A percentile compares a stretch with the other conserved stretches of the same genome.
These are phyloP conservation scores for Spizellomyces sp. DNA, from an alignment of 192 early-diverging fungal genomes.

Conservation along the genomic window DNA sequence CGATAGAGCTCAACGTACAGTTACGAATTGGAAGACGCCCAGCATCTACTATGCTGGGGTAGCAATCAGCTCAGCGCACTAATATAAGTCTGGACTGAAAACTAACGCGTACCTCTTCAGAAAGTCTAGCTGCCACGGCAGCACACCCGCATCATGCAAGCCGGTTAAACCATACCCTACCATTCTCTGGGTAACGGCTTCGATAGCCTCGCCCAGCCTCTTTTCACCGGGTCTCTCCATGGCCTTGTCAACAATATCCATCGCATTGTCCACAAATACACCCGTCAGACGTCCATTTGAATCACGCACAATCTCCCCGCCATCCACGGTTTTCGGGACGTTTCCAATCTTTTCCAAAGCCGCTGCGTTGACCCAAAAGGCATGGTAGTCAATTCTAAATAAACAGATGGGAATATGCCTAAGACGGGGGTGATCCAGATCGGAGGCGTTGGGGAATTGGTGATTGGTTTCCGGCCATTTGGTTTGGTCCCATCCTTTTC, in stretches of 20 bases:
- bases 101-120: conserved; percentile 38
- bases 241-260: conserved; percentile 38
- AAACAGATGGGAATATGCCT: conserved; percentile 46
- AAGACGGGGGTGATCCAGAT: conserved; percentile 48
- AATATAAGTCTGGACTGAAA: not conserved
- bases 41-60: conserved; percentile 27
- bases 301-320: conserved; percentile 39
- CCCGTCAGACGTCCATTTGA: conserved; percentile 41
- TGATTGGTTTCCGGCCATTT: conserved; percentile 33
- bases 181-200: conserved; percentile 35
- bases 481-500: conserved; percentile 61
- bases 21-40: conserved; percentile 34
- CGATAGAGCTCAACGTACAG: conserved; percentile 15
- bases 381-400: conserved; percentile 51
- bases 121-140: conserved; percentile 30
- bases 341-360: conserved; percentile 21
- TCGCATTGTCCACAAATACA: conserved; percentile 59
- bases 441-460: conserved; percentile 13
- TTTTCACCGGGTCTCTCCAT: conserved; percentile 25
- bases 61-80: not conserved
- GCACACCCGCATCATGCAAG: conserved; percentile 59
- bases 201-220: conserved; percentile 26
- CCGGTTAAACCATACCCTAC: conserved; percentile 50
- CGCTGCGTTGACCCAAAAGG: conserved; percentile 48
- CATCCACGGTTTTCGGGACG: conserved; percentile 9